These are phyloP conservation scores for Botrytis cinerea DNA, from an alignment of 2,329 filamentous ascomycete genomes.

Conservation along the genomic window DNA sequence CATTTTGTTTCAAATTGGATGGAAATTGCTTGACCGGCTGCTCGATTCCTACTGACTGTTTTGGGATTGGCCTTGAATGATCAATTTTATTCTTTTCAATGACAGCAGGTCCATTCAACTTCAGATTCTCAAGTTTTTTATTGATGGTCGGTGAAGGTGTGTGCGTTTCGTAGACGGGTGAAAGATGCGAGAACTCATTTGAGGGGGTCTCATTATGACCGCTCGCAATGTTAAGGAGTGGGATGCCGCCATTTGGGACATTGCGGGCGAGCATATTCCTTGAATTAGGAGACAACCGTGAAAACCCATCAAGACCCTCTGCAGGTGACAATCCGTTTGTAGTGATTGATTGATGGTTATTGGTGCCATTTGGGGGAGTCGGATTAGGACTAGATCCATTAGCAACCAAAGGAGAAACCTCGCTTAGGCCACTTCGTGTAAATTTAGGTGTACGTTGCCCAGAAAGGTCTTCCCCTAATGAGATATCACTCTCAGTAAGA, in stretches of 20 bases:
- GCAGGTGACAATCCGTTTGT: slow-evolving; percentile 30
- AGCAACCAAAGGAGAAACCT: slow-evolving; percentile 34
- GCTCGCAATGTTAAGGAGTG: slow-evolving; percentile 39
- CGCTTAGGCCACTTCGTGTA: slow-evolving; percentile 25
- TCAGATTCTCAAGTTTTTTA: slow-evolving; percentile 52
- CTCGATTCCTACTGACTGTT: slow-evolving; percentile 45
- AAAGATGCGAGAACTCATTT: slow-evolving; percentile 52
- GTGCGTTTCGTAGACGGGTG: slow-evolving; percentile 73
- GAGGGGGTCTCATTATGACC: slow-evolving; percentile 34
- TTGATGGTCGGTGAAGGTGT: slow-evolving; percentile 67
- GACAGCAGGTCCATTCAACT: slow-evolving; percentile 26
- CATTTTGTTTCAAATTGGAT: slow-evolving; percentile 48
- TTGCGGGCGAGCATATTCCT: slow-evolving; percentile 35
- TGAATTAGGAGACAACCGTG: slow-evolving; percentile 37
- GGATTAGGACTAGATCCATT: slow-evolving; percentile 33
- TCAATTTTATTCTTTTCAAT: slow-evolving; percentile 30
- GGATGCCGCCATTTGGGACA: slow-evolving; percentile 37
- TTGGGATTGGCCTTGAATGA: slow-evolving; percentile 26
- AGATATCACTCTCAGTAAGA: slow-evolving; percentile 33
- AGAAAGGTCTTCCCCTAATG: slow-evolving; percentile 32
- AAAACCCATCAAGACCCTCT: slow-evolving; percentile 31
- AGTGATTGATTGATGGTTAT: slow-evolving; percentile 21
- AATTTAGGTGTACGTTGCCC: slow-evolving; percentile 38
- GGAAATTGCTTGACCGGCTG: slow-evolving; percentile 31
- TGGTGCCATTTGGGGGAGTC: slow-evolving; percentile 22